A percentile compares a stretch with the other conserved stretches of the same genome.
phyloP scores from a whole-genome alignment of 306 rosid genomes.

The Lagenaria siceraria region DNA sequence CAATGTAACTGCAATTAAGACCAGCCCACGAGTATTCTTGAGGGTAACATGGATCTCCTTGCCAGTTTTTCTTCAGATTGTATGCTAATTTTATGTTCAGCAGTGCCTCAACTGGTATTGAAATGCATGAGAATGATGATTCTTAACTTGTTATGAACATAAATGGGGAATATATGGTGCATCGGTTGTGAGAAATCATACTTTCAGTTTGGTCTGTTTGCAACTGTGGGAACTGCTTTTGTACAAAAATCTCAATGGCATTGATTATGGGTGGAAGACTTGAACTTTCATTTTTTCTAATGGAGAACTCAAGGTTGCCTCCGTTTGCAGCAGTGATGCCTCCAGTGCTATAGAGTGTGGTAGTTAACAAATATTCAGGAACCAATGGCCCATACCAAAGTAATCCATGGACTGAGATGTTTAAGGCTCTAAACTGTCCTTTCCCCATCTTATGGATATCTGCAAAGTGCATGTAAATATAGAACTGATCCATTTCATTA shows the following conservation, averaged over 20 bases:
- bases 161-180: background rate
- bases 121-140: background rate
- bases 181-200: background rate
- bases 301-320: background rate
- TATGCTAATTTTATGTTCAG: constrained; percentile 11
- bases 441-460: constrained; percentile 7
- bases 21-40: constrained; percentile 13
- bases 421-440: constrained; percentile 18
- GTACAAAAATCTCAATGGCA: constrained; percentile 30
- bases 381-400: constrained; percentile 1
- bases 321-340: background rate
- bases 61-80: constrained; percentile 16
- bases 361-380: background rate
- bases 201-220: constrained; percentile 25
- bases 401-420: constrained; percentile 17
- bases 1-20: constrained; percentile 22
- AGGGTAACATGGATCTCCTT: constrained; percentile 39
- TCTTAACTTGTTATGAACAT: background rate
- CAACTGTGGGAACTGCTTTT: constrained; percentile 7
- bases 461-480: constrained; percentile 31
- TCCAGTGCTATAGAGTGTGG: background rate
- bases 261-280: constrained; percentile 32
- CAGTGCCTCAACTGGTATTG: constrained; percentile 19
- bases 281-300: constrained; percentile 11
- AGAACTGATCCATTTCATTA: background rate